These are phyloP conservation scores for Fusarium veterinarium DNA, from an alignment of 2,329 filamentous ascomycete genomes.

Conservation along the genomic window DNA sequence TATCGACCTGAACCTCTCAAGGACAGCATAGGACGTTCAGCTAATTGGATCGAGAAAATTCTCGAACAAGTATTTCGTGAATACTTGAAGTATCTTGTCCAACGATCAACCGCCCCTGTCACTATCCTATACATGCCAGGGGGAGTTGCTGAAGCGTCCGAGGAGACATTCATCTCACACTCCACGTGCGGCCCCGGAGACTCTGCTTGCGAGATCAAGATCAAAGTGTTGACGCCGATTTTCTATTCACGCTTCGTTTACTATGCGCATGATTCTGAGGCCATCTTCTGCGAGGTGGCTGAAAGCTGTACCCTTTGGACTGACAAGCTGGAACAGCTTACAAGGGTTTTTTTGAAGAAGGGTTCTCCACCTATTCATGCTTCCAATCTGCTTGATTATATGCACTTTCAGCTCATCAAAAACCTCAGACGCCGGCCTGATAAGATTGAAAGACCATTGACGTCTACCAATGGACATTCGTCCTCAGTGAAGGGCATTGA, in stretches of 20 bases:
- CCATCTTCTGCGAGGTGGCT: constrained; percentile 68
- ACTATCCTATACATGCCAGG: constrained; percentile 65
- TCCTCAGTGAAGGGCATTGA: constrained; percentile 47
- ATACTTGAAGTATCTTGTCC: constrained; percentile 63
- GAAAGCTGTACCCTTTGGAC: constrained; percentile 70
- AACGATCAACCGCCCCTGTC: constrained; percentile 57
- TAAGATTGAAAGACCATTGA: constrained; percentile 55
- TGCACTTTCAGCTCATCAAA: constrained; percentile 58
- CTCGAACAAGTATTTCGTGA: constrained; percentile 61
- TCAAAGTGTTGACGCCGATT: constrained; percentile 70
- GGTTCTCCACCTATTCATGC: constrained; percentile 51
- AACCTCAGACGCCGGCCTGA: constrained; percentile 56
- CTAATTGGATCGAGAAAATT: constrained; percentile 60
- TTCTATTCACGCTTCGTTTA: constrained; percentile 76
- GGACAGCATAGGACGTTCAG: constrained; percentile 64
- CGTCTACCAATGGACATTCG: constrained; percentile 48
- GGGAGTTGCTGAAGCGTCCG: constrained; percentile 54
- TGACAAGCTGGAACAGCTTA: constrained; percentile 65
- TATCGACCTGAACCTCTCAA: constrained; percentile 71
- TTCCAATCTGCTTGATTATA: constrained; percentile 52
- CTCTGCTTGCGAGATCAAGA: constrained; percentile 56
- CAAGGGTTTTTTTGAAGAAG: constrained; percentile 57
- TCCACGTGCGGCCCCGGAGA: constrained; percentile 31
- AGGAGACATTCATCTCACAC: constrained; percentile 54
- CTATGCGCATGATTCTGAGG: constrained; percentile 71